Percentiles rank a stretch among this genome's conserved stretches.
These are phyloP conservation scores for Trebouxia sp. DNA, from an alignment of 139 green algal genomes.

Conservation along the genomic window DNA sequence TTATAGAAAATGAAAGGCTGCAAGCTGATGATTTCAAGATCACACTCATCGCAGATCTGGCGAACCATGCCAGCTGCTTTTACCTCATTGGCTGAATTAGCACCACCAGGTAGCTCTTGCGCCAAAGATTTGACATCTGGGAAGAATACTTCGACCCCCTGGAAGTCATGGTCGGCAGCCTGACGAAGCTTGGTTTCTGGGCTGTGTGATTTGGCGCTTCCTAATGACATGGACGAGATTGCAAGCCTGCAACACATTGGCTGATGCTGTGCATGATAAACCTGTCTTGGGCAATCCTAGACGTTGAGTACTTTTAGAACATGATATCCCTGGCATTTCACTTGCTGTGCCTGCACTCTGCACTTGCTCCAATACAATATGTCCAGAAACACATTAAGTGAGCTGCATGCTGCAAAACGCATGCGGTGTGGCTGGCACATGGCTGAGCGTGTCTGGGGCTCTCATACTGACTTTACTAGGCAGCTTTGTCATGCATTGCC, in stretches of 20 bases:
- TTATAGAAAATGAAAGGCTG: not conserved
- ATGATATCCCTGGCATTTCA: too few species aligned
- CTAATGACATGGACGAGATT: not conserved
- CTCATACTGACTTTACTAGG: too few species aligned
- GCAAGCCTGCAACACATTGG: not conserved
- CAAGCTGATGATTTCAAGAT: not conserved
- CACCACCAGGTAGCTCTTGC: not conserved
- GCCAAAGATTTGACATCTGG: not conserved
- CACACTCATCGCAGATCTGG: not conserved
- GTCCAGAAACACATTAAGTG: too few species aligned
- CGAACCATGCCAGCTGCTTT: not conserved
- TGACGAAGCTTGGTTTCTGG: not conserved
- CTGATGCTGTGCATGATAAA: too few species aligned
- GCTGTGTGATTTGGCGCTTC: not conserved
- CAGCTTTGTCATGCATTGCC: too few species aligned
- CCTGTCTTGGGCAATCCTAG: too few species aligned
- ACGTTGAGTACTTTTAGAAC: too few species aligned
- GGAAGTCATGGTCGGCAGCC: not conserved
- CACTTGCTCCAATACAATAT: too few species aligned
- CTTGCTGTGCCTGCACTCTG: too few species aligned
- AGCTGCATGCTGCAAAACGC: too few species aligned
- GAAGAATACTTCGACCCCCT: not conserved
- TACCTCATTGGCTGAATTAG: not conserved
- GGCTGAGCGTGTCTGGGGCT: too few species aligned
- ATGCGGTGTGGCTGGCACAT: too few species aligned